phyloP scores from a whole-genome alignment of 345 rosid species.

The Draba incana region DNA sequence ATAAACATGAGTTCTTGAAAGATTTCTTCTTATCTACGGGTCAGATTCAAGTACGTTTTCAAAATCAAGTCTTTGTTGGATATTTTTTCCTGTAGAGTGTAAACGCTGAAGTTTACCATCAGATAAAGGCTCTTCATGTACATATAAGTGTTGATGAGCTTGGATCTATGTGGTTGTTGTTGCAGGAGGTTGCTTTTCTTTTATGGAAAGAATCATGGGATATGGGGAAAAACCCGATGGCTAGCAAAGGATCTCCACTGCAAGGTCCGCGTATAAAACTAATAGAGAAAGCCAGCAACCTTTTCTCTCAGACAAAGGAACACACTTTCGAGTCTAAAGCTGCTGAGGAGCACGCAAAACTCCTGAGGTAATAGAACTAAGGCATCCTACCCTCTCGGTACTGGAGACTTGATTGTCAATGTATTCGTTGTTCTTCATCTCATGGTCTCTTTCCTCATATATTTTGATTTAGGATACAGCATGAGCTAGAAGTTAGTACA shows the following conservation, averaged over 20 bases:
- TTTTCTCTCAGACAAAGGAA: constrained; percentile 89
- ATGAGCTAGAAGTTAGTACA: constrained; percentile 87
- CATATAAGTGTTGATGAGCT: constrained; percentile 1
- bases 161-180: constrained; percentile 16
- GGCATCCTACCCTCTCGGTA: no score
- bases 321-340: constrained; percentile 93
- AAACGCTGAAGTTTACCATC: constrained; percentile 6
- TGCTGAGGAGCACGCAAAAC: constrained; percentile 96
- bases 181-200: constrained; percentile 91
- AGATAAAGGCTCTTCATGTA: neutral
- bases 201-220: constrained; percentile 98
- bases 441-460: constrained; percentile 5
- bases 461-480: constrained; percentile 69
- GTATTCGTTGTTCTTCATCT: constrained; percentile 10
- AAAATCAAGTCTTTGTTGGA: constrained; percentile 21
- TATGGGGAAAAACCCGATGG: constrained; percentile 89
- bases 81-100: neutral
- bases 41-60: constrained; percentile 77
- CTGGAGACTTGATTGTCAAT: constrained; percentile 4
- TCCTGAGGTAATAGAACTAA: no score
- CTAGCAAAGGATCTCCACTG: constrained; percentile 92
- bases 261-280: constrained; percentile 97
- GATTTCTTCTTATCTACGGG: constrained; percentile 94
- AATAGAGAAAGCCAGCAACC: constrained; percentile 75
- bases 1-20: constrained; percentile 85